These are phyloP conservation scores for Emericellopsis atlantica DNA, from an alignment of 2,329 filamentous ascomycete genomes.

Conservation along the genomic window DNA sequence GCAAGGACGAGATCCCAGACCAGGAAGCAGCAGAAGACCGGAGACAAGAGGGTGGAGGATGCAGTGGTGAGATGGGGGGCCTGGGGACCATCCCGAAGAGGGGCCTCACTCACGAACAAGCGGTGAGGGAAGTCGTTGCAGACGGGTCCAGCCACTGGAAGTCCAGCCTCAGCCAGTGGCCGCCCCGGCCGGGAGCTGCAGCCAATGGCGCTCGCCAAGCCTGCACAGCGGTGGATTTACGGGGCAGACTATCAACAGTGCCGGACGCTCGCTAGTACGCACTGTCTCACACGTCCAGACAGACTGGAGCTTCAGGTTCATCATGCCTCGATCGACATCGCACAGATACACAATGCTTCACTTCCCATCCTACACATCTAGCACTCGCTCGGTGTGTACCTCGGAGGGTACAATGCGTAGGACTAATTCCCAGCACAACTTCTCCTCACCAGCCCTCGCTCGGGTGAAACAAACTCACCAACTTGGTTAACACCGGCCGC, in stretches of 20 bases:
- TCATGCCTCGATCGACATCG: no score
- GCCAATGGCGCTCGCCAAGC: conserved; percentile 20
- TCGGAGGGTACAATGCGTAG: no score
- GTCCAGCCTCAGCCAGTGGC: not conserved
- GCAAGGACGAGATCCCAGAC: conserved; percentile 2
- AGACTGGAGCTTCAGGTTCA: no score
- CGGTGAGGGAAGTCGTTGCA: not conserved
- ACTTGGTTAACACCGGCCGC: no score
- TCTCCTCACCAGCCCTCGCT: no score
- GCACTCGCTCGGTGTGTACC: no score
- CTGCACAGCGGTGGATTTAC: conserved; percentile 4
- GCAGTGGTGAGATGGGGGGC: not conserved
- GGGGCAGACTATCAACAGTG: not conserved
- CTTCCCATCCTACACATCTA: no score
- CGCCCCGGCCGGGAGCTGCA: conserved; percentile 12
- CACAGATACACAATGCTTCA: no score
- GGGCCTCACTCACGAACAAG: conserved; percentile 1
- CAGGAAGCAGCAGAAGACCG: conserved; percentile 1
- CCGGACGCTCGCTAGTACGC: no score
- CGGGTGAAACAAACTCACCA: no score
- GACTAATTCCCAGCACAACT: no score
- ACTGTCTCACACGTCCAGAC: no score
- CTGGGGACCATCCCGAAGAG: not conserved
- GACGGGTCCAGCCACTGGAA: not conserved
- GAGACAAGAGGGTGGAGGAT: conserved; percentile 1